These are phyloP conservation scores for Solanum hybrid DNA, from an alignment of 305 asterid genomes.

Conservation along the genomic window DNA sequence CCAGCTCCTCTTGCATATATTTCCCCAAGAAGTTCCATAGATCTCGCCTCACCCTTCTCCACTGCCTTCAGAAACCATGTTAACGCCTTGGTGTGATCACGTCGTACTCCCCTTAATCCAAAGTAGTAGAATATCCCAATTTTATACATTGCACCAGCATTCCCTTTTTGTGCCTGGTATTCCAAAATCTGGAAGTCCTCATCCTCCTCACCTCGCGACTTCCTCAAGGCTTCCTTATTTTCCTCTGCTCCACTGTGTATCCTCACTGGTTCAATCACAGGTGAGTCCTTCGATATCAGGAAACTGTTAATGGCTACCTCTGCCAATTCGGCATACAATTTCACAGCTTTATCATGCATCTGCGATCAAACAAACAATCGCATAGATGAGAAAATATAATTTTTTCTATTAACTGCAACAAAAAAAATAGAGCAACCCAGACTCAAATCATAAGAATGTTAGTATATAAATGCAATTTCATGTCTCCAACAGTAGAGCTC, in stretches of 20 bases:
- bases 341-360: constrained; percentile 91
- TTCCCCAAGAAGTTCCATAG: constrained; percentile 99
- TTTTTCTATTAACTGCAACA: neutral
- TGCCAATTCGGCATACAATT: constrained; percentile 81
- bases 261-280: constrained; percentile 84
- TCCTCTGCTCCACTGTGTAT: constrained; percentile 94
- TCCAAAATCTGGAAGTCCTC: constrained; percentile 95
- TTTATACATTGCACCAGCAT: constrained; percentile 89
- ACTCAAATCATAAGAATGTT: neutral
- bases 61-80: constrained; percentile 87
- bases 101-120: constrained; percentile 89
- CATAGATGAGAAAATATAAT: constrained; percentile 11
- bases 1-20: constrained; percentile 94
- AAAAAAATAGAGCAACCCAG: neutral
- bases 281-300: constrained; percentile 84
- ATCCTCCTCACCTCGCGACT: constrained; percentile 93
- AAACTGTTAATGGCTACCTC: constrained; percentile 88
- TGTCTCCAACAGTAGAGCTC: neutral
- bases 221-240: constrained; percentile 85
- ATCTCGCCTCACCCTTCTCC: constrained; percentile 83
- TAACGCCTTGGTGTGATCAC: constrained; percentile 78
- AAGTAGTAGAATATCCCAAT: constrained; percentile 85
- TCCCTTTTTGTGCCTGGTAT: constrained; percentile 93
- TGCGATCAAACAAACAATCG: constrained; percentile 21
- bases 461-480: neutral